Base-by-base conservation (phyloP, 2,329 filamentous ascomycete genomes). In the Arthrocladium fulminans region DNA sequence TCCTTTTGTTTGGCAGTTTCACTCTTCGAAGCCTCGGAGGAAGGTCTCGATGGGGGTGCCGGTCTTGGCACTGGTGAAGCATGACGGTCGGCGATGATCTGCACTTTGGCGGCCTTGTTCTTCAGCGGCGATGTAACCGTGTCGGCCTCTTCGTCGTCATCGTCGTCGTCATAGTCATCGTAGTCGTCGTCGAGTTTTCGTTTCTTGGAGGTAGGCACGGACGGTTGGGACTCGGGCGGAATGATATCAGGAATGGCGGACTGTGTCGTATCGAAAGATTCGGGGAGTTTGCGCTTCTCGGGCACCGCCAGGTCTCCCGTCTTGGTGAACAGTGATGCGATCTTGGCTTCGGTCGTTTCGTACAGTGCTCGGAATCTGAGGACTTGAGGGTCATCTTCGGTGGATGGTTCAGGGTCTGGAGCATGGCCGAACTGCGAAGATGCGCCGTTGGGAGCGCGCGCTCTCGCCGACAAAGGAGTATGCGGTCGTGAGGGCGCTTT, bases 331-430 rank as follows among this genome's bases (percentile, higher is more conserved):
- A 96, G 72, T 35, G 80, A 73, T 54, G 81, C 78, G 61, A 96
- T 82, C 67, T 81, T 84, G 58, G 80, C 76, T 68, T 96, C 88
- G 59, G 80, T 83, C 66, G 79, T 79, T 62, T 79, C 79, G 73
- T 86, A 95, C 48, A 89, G 72, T 50, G 87, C 80, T 64, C 80
- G 79, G 67, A 96, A 92, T 62, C 82, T 73, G 61, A 80, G 75
- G 67, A 84, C 65, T 61, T 73, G 83, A 64, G 81, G 76, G 58
- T 79, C 77, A 63, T 89, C 84, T 43, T 88, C 84, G 60, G 83
- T 73, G 61, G 73, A 70, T 67, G 81, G 65, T 61, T 76, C 73
- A 55, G 63, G 65, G 54, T 74, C 73, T 10, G 45, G 20, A 69
- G 64, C 64, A 67, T 68, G 56, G 63, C 70, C 62, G 59, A 66